Conservation (phyloP, 306 rosid species). For the Heteromeles arbutifolia region DNA sequence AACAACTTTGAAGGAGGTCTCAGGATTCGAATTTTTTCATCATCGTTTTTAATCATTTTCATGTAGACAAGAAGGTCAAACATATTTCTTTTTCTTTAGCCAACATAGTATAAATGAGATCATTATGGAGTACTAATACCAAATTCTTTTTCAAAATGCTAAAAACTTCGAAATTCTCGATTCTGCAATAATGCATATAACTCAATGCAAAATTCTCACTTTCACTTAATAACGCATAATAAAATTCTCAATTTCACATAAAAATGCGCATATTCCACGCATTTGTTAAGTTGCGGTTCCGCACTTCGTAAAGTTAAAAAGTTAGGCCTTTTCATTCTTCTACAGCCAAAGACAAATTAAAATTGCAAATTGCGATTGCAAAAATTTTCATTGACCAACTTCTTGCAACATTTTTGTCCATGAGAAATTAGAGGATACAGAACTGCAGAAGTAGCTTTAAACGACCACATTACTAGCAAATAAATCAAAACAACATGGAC, state of each 20-base stretch:
- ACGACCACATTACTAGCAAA: not conserved
- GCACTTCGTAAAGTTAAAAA: not conserved
- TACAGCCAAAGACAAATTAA: not conserved
- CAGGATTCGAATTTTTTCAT: not conserved
- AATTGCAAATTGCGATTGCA: not conserved
- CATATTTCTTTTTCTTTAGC: not conserved
- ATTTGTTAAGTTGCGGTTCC: not conserved
- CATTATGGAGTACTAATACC: no score
- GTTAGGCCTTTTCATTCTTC: not conserved
- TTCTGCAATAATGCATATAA: no score
- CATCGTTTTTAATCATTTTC: not conserved
- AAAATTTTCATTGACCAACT: not conserved
- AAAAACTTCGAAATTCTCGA: no score
- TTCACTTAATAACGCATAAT: no score
- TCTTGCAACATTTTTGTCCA: slow-evolving; percentile 8
- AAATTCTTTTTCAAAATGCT: no score
- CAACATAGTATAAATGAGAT: no score
- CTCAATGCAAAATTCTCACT: no score
- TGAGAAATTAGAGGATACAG: slow-evolving; percentile 9
- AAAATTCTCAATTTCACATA: no score
- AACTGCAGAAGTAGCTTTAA: slow-evolving; percentile 11
- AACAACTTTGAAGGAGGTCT: not conserved
- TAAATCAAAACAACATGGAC: not conserved
- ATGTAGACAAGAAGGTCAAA: not conserved
- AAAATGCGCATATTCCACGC: not conserved